Conservation (phyloP, 1,284 basidiomycete species). For the Peniophora sp. region DNA sequence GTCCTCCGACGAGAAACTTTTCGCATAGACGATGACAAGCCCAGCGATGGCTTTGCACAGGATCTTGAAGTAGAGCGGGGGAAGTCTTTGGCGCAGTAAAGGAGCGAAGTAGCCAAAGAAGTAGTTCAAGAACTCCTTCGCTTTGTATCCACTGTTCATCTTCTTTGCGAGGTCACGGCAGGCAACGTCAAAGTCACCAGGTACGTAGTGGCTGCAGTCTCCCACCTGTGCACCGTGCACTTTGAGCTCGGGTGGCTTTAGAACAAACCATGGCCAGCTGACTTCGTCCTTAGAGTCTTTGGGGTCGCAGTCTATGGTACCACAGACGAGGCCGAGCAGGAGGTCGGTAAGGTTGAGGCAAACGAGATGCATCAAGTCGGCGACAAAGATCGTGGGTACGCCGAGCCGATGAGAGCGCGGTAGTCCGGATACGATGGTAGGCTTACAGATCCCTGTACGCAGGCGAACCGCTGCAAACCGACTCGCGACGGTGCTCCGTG, state of each 20-base stretch:
- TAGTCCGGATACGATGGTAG: no score
- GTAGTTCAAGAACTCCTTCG: conserved; percentile 12
- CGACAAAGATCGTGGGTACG: conserved; percentile 20
- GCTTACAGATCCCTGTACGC: no score
- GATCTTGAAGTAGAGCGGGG: conserved; percentile 9
- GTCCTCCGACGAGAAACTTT: conserved; percentile 4
- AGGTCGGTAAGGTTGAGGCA: conserved; percentile 22
- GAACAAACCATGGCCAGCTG: conserved; percentile 26
- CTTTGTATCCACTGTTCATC: conserved; percentile 26
- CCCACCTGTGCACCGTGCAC: conserved; percentile 22
- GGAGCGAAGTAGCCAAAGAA: conserved; percentile 8
- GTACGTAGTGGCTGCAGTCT: conserved; percentile 19
- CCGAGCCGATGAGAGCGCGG: background rate
- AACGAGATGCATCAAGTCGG: conserved; percentile 31
- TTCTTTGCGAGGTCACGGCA: conserved; percentile 27
- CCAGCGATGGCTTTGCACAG: conserved; percentile 13
- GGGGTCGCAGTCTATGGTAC: conserved; percentile 14
- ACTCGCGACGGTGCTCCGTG: no score
- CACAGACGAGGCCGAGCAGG: conserved; percentile 22
- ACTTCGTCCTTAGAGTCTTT: conserved; percentile 11
- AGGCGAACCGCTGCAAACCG: no score
- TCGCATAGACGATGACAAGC: conserved; percentile 11
- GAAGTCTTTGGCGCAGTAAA: conserved; percentile 8
- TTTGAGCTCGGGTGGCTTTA: conserved; percentile 18
- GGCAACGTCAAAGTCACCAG: conserved; percentile 23